phyloP scores from a whole-genome alignment of 2,329 filamentous ascomycete species.

The Fusarium albidum region DNA sequence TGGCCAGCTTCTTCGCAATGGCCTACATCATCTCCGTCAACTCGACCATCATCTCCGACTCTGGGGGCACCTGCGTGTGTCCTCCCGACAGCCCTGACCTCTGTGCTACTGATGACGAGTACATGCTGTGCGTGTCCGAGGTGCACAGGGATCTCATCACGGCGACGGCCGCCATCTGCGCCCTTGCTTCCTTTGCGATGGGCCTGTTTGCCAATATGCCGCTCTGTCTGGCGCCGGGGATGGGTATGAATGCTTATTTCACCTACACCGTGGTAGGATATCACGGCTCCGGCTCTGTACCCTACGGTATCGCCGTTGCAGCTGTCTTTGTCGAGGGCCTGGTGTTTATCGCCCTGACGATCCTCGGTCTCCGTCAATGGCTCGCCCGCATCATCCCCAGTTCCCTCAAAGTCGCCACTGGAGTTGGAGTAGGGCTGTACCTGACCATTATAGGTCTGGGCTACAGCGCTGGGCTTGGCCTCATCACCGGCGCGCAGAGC shows the following conservation, averaged over 20 bases:
- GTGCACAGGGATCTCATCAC: conserved; percentile 84
- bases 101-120: conserved; percentile 64
- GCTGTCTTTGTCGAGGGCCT: conserved; percentile 90
- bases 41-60: conserved; percentile 64
- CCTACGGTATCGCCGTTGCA: conserved; percentile 79
- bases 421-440: conserved; percentile 86
- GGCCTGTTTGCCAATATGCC: conserved; percentile 81
- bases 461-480: conserved; percentile 83
- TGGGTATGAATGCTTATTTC: conserved; percentile 83
- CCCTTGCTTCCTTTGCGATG: conserved; percentile 83
- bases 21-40: conserved; percentile 64
- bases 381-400: conserved; percentile 83
- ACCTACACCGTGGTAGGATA: conserved; percentile 78
- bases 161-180: conserved; percentile 83
- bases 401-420: conserved; percentile 87
- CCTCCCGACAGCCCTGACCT: conserved; percentile 59
- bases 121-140: conserved; percentile 68
- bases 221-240: conserved; percentile 52
- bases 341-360: conserved; percentile 81
- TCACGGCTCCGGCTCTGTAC: conserved; percentile 76
- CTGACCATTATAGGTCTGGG: conserved; percentile 79
- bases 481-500: conserved; percentile 72
- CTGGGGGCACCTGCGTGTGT: conserved; percentile 81
- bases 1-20: conserved; percentile 80
- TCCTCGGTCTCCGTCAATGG: conserved; percentile 87